phyloP scores from a whole-genome alignment of 257 asterid species.

The Ballota nigra region DNA sequence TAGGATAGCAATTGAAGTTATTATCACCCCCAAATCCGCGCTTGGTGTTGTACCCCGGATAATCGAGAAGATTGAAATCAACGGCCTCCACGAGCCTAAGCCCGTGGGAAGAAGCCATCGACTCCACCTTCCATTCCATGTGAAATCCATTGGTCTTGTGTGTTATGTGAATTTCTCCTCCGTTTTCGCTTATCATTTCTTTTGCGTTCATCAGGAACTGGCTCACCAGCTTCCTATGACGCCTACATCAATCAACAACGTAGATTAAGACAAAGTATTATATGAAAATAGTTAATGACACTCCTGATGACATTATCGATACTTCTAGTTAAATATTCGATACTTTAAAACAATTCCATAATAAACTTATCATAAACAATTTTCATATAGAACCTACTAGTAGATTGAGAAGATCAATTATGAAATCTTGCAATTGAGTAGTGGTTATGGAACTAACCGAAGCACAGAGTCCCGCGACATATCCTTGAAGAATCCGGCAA shows the following conservation, averaged over 20 bases:
- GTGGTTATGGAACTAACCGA: no score
- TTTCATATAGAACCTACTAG: no score
- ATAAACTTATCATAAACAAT: no score
- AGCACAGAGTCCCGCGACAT: slow-evolving; percentile 18
- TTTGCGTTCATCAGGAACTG: slow-evolving; percentile 34
- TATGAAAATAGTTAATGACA: no score
- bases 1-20: slow-evolving; percentile 34
- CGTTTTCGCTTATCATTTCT: slow-evolving; percentile 24
- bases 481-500: slow-evolving; percentile 26
- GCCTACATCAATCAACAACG: neutral
- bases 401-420: no score
- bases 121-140: slow-evolving; percentile 26
- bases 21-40: no score
- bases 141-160: slow-evolving; percentile 37
- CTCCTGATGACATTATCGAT: no score
- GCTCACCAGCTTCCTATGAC: slow-evolving; percentile 29
- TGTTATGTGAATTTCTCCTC: slow-evolving; percentile 28
- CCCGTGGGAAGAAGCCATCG: slow-evolving; percentile 16
- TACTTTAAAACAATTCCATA: no score
- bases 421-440: neutral
- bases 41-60: no score
- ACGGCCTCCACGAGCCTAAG: neutral
- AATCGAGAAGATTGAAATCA: neutral
- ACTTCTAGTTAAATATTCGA: no score
- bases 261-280: no score